Percentiles rank a stretch among this genome's conserved stretches.
Conservation (phyloP, 768 basidiomycete species). For the Rhodocollybia butyracea region DNA sequence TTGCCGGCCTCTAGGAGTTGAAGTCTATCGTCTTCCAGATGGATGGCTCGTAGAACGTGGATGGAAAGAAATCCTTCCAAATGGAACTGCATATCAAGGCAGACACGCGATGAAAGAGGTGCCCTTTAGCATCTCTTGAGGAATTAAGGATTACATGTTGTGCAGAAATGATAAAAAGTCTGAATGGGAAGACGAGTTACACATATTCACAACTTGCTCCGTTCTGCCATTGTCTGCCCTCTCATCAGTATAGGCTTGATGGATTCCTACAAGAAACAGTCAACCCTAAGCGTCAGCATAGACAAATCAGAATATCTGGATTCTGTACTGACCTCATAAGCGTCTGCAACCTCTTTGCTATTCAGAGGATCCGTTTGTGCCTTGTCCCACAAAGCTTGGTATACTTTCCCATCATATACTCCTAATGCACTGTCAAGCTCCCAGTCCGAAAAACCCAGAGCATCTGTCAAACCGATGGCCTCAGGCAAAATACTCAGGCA, state of each 20-base stretch:
- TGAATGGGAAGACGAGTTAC: no score
- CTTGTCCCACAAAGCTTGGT: slow-evolving; percentile 61
- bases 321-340: slow-evolving; percentile 46
- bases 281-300: neutral
- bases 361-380: slow-evolving; percentile 63
- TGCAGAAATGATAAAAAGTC: no score
- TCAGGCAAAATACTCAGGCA: slow-evolving; percentile 59
- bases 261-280: slow-evolving; percentile 27
- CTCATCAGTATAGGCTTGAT: slow-evolving; percentile 51
- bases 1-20: slow-evolving; percentile 15
- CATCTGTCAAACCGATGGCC: slow-evolving; percentile 65
- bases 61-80: slow-evolving; percentile 10
- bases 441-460: slow-evolving; percentile 76
- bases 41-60: slow-evolving; percentile 6
- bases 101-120: slow-evolving; percentile 7
- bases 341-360: slow-evolving; percentile 43
- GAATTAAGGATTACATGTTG: no score
- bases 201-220: slow-evolving; percentile 24
- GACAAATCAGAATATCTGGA: neutral
- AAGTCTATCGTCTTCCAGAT: slow-evolving; percentile 11
- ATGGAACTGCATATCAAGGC: slow-evolving; percentile 5
- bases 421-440: slow-evolving; percentile 70
- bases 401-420: slow-evolving; percentile 59
- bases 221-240: slow-evolving; percentile 35
- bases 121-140: no score